Percentiles rank a stretch among this genome's conserved stretches.
Evolutionary conservation across 2,329 filamentous ascomycete genomes (phyloP).

Genomic region (Penicillium sp.): DNA sequence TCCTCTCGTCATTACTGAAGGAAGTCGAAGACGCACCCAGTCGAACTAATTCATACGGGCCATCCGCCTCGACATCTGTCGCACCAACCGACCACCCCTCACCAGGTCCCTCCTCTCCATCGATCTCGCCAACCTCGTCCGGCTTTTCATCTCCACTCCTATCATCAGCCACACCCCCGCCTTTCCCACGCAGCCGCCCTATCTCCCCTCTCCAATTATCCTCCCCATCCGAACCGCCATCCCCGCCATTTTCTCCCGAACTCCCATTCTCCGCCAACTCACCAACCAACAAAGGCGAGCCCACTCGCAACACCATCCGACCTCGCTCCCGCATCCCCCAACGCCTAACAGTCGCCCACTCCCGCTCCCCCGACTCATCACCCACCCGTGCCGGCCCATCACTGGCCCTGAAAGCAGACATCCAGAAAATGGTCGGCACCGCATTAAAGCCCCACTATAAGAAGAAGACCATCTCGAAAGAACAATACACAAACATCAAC

Average conservation of each 20-base stretch:
- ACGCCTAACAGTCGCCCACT: conserved; percentile 19
- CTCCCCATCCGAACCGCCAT: conserved; percentile 32
- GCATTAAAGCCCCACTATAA: conserved; percentile 83
- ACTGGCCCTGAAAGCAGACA: conserved; percentile 80
- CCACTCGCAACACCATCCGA: conserved; percentile 14
- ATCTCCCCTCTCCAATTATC: conserved; percentile 40
- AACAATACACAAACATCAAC: conserved; percentile 92
- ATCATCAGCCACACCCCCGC: conserved; percentile 43
- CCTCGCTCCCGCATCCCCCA: conserved; percentile 29
- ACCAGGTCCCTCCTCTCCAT: conserved; percentile 45
- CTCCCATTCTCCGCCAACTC: conserved; percentile 67
- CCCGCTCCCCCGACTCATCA: conserved; percentile 64
- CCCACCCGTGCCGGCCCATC: conserved; percentile 69
- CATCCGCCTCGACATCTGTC: conserved; percentile 39
- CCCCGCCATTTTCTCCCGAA: conserved; percentile 64
- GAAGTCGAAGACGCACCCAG: conserved; percentile 70
- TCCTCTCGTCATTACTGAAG: conserved; percentile 81
- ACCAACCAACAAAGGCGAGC: conserved; percentile 20
- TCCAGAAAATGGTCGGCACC: conserved; percentile 83
- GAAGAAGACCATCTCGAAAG: conserved; percentile 75
- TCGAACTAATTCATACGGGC: conserved; percentile 32
- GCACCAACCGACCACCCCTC: conserved; percentile 39
- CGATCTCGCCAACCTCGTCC: conserved; percentile 43
- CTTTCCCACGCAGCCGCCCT: conserved; percentile 34
- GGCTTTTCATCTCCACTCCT: conserved; percentile 43